These are phyloP conservation scores for Massarina eburnea DNA, from an alignment of 2,329 filamentous ascomycete species.

Conservation along the genomic window DNA sequence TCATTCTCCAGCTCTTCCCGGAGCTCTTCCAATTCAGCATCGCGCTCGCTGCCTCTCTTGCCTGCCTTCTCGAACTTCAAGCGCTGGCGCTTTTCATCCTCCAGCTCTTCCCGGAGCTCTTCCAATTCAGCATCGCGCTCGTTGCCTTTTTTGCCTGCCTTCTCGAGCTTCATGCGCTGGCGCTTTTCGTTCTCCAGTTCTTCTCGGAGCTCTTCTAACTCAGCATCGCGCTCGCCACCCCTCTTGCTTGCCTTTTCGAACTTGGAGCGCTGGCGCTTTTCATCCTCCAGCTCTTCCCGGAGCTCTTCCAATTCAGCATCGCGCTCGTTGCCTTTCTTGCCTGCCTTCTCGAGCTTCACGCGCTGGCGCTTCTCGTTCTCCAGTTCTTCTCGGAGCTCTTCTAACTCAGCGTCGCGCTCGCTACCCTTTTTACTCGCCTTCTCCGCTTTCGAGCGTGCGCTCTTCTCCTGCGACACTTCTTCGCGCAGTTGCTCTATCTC, in stretches of 20 bases:
- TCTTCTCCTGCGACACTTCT: constrained; percentile 48
- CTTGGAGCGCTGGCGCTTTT: constrained; percentile 36
- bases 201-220: constrained; percentile 33
- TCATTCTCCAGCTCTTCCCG: constrained; percentile 49
- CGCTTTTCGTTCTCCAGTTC: constrained; percentile 48
- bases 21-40: constrained; percentile 34
- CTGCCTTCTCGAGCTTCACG: constrained; percentile 36
- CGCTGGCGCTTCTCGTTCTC: constrained; percentile 45
- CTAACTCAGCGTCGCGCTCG: constrained; percentile 31
- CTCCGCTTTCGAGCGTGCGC: constrained; percentile 30
- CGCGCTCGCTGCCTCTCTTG: constrained; percentile 34
- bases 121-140: constrained; percentile 31
- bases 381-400: constrained; percentile 41
- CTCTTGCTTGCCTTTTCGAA: constrained; percentile 41
- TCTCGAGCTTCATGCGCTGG: constrained; percentile 33
- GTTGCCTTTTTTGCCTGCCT: constrained; percentile 39
- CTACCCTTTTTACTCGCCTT: constrained; percentile 40
- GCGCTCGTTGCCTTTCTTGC: constrained; percentile 37
- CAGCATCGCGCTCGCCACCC: constrained; percentile 27
- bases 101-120: constrained; percentile 41
- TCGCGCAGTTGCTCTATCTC: constrained; percentile 34
- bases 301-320: constrained; percentile 35
- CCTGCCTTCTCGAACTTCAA: constrained; percentile 35
- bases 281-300: constrained; percentile 46
- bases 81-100: constrained; percentile 44